A percentile compares a stretch with the other conserved stretches of the same genome.
phyloP scores from a whole-genome alignment of 495 filamentous ascomycete genomes.

The Baudoinia panamericana region DNA sequence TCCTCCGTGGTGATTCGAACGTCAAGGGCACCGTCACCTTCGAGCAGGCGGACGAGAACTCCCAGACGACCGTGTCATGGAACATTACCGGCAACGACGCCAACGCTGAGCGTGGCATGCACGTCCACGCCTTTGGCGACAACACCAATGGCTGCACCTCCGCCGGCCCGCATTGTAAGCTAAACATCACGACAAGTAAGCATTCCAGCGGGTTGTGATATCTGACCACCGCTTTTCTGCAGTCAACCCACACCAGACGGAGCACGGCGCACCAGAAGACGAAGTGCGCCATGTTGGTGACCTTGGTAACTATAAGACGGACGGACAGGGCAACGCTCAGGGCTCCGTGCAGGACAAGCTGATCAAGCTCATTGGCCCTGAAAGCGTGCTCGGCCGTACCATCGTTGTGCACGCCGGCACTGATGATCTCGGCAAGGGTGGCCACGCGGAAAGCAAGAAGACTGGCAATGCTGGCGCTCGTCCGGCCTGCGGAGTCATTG shows the following conservation, averaged over 20 bases:
- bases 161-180: constrained; percentile 90
- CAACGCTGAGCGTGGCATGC: constrained; percentile 92
- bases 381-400: constrained; percentile 92
- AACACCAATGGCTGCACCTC: constrained; percentile 99
- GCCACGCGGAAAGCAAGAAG: constrained; percentile 84
- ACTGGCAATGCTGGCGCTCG: constrained; percentile 89
- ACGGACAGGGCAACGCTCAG: constrained; percentile 74
- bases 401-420: constrained; percentile 89
- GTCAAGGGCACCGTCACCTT: constrained; percentile 86
- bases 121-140: constrained; percentile 97
- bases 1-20: constrained; percentile 93
- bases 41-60: constrained; percentile 70
- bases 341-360: constrained; percentile 62
- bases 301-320: constrained; percentile 91
- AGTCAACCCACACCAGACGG: constrained; percentile 93
- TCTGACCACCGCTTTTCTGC: constrained; percentile 4
- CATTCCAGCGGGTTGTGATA: too few relatives aligned
- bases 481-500: constrained; percentile 94
- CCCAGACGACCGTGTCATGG: constrained; percentile 76
- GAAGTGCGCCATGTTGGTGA: constrained; percentile 87
- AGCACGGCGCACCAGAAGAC: constrained; percentile 77
- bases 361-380: constrained; percentile 85
- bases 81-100: constrained; percentile 85
- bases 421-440: constrained; percentile 87
- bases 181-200: neutral